A percentile compares a stretch with the other conserved stretches of the same genome.
Conservation (phyloP, 257 asterid species). For the Handroanthus guayacan region DNA sequence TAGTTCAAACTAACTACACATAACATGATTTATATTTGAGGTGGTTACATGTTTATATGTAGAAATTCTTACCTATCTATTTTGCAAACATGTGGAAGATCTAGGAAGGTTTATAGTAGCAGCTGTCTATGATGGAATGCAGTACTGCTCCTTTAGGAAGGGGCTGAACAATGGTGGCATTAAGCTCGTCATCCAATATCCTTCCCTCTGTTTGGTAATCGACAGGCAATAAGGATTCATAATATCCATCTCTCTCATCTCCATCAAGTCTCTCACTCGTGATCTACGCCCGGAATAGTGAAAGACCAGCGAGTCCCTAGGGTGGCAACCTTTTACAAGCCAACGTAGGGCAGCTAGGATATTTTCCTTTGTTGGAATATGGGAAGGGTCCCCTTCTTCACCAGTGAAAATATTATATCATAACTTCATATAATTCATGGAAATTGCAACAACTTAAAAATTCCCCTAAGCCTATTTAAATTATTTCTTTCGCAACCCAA, state of each 20-base stretch:
- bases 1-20: slow-evolving; percentile 41
- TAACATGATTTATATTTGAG: slow-evolving; percentile 17
- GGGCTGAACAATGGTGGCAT: slow-evolving; percentile 78
- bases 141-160: slow-evolving; percentile 75
- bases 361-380: slow-evolving; percentile 70
- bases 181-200: slow-evolving; percentile 83
- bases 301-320: slow-evolving; percentile 87
- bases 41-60: background rate
- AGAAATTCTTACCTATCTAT: slow-evolving; percentile 57
- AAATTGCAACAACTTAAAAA: background rate
- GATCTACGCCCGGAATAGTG: slow-evolving; percentile 88
- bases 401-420: too few relatives aligned
- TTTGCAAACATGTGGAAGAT: slow-evolving; percentile 68
- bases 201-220: slow-evolving; percentile 79
- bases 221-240: slow-evolving; percentile 75
- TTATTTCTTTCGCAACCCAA: too few relatives aligned
- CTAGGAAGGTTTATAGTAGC: slow-evolving; percentile 82
- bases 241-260: slow-evolving; percentile 83
- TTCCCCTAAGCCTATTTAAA: too few relatives aligned
- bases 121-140: slow-evolving; percentile 84
- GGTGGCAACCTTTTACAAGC: slow-evolving; percentile 74
- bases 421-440: background rate
- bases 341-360: slow-evolving; percentile 69
- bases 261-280: slow-evolving; percentile 64
- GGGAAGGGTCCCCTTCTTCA: slow-evolving; percentile 64